A percentile compares a stretch with the other conserved stretches of the same genome.
Evolutionary conservation across 176 grass and related monocot species (phyloP).

Genomic region (Calamus simplicifolius): DNA sequence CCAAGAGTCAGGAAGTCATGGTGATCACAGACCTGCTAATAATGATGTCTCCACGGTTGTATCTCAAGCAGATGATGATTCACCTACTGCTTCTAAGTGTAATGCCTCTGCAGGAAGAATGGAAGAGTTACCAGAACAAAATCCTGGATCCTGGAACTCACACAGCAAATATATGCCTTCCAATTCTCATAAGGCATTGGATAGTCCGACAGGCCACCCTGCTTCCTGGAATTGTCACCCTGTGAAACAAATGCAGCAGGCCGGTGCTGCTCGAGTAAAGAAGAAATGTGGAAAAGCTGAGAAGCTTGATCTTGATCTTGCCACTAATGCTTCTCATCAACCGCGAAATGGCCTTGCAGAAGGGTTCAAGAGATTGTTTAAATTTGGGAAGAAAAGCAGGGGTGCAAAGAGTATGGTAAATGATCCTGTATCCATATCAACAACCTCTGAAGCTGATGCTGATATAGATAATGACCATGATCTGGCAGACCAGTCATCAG

Average conservation of each 20-base stretch:
- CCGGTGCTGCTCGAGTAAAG: constrained; percentile 9
- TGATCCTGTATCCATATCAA: not conserved
- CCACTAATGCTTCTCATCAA: constrained; percentile 9
- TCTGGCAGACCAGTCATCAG: not conserved
- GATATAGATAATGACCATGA: constrained; percentile 10
- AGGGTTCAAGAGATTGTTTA: constrained; percentile 47
- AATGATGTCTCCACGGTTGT: not conserved
- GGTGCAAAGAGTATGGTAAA: not conserved
- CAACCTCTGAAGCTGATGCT: not conserved
- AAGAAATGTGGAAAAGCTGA: constrained; percentile 39
- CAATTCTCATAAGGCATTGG: constrained; percentile 56
- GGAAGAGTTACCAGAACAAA: not conserved
- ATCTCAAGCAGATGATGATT: not conserved
- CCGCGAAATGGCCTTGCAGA: constrained; percentile 38
- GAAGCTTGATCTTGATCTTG: constrained; percentile 15
- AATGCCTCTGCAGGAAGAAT: not conserved
- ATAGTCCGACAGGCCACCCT: constrained; percentile 65
- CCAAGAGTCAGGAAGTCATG: not conserved
- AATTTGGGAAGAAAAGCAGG: constrained; percentile 36
- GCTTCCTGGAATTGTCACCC: constrained; percentile 76
- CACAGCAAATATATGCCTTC: constrained; percentile 31
- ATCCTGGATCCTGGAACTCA: constrained; percentile 34
- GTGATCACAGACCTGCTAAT: not conserved
- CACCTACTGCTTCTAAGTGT: not conserved
- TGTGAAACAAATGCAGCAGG: constrained; percentile 31